A percentile compares a stretch with the other conserved stretches of the same genome.
Conservation (phyloP, 345 rosid species). For the Murraya paniculata region DNA sequence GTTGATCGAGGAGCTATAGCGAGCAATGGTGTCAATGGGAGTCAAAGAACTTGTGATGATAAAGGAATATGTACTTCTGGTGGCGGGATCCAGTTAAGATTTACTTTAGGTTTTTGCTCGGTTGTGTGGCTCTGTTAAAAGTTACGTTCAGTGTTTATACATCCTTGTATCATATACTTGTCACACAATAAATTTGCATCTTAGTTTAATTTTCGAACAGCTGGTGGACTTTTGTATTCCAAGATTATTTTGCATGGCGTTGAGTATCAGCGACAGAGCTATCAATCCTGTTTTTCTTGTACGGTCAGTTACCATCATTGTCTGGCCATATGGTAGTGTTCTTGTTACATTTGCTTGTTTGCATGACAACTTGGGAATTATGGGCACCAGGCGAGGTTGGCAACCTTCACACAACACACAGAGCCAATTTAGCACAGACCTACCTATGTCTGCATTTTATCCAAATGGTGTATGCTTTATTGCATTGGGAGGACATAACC, state of each 20-base stretch:
- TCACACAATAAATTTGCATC: neutral
- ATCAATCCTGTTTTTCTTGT: neutral
- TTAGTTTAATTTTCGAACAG: neutral
- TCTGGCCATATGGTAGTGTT: neutral
- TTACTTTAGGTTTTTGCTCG: slow-evolving; percentile 13
- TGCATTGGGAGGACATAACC: neutral
- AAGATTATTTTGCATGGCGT: neutral
- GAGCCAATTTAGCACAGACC: neutral
- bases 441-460: neutral
- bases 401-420: neutral
- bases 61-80: slow-evolving; percentile 66
- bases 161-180: neutral
- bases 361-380: neutral
- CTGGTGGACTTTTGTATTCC: neutral
- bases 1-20: slow-evolving; percentile 96
- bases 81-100: slow-evolving; percentile 81
- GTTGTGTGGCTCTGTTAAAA: neutral
- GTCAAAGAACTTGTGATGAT: slow-evolving; percentile 50
- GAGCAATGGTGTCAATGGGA: slow-evolving; percentile 95
- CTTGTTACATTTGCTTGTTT: neutral
- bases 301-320: neutral
- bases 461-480: neutral
- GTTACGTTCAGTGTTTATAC: neutral
- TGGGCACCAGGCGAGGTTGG: neutral
- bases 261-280: neutral